Conservation (phyloP, 495 filamentous ascomycete species). For the Xylaria castorea region DNA sequence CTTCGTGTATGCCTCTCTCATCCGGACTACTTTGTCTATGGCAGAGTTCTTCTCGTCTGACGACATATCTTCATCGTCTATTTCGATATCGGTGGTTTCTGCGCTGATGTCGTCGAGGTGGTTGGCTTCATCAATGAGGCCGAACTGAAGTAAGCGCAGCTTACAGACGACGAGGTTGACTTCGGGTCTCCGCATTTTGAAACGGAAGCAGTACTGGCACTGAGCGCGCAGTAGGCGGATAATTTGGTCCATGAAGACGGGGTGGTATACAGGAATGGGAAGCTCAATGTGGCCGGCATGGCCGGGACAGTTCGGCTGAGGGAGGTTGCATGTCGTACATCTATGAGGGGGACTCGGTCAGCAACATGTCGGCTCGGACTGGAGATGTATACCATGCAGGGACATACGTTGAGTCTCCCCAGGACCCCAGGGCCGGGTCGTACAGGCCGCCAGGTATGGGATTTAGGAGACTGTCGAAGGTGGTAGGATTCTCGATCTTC, state of each 20-base stretch:
- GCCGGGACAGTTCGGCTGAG: conserved; percentile 81
- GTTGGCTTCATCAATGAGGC: conserved; percentile 75
- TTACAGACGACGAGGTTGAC: conserved; percentile 83
- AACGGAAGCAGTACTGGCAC: conserved; percentile 86
- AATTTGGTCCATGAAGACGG: conserved; percentile 89
- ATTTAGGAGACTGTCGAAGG: conserved; percentile 87
- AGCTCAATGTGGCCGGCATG: conserved; percentile 96
- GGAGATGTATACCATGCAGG: not conserved
- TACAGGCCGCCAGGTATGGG: conserved; percentile 89
- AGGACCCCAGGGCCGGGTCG: conserved; percentile 91
- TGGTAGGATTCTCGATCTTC: conserved; percentile 85
- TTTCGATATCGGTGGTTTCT: conserved; percentile 43
- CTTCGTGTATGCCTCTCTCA: conserved; percentile 74
- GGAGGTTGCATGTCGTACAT: conserved; percentile 87
- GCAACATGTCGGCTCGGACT: not conserved
- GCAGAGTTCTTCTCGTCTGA: conserved; percentile 37
- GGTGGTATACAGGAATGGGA: conserved; percentile 90
- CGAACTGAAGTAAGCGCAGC: conserved; percentile 83
- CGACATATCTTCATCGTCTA: conserved; percentile 39
- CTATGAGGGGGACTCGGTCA: conserved; percentile 51
- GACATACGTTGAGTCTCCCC: conserved; percentile 78
- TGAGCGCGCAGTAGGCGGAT: conserved; percentile 81
- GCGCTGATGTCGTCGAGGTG: conserved; percentile 62
- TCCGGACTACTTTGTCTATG: conserved; percentile 60
- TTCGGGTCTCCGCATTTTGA: conserved; percentile 75